Evolutionary conservation across 129 eudicot species (phyloP), one percentile per base, ranked within the genome.

Genomic region (Pittosporum tobira): DNA sequence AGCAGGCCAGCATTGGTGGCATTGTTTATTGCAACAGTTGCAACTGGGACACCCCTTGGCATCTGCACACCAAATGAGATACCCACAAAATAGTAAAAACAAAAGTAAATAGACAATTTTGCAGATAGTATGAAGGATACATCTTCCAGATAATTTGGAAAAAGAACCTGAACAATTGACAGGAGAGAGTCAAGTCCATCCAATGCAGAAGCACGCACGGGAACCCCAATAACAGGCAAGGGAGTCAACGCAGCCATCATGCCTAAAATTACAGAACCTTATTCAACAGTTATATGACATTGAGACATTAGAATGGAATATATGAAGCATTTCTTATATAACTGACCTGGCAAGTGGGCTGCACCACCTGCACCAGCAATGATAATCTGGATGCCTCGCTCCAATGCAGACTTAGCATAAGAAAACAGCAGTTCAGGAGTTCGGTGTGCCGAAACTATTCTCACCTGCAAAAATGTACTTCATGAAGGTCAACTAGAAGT

Each of bases 331-430:
- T 26, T 24, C 60, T 50, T 34, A 48, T 34, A 48, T 22, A 27
- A 5, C 31, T 52, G 22, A 86, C 98, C 98, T 83, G 98, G 98
- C 66, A 91, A 77, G 74, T 91, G 96, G 47, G 98, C 98, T 5
- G 98, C 98, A 64, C 98, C 98, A 20, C 98, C 98, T 27, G 96
- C 98, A 61, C 98, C 98, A 38, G 98, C 98, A 78, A 91, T 87
- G 44, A 91, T 91, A 27, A 91, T 75, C 68, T 87, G 90, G 72
- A 91, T 59, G 18, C 98, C 98, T 67, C 96, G 82, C 68, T 83
- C 90, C 53, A 76, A 69, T 30, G 98, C 98, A 76, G 94, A 80
- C 24, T 55, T 40, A 14, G 98, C 98, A 72, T 86, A 90, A 23
- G 94, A 77, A 75, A 67, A 83, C 98, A 90, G 86, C 77, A 86